phyloP scores from a whole-genome alignment of 345 rosid genomes.

The Rubroshorea leprosula region DNA sequence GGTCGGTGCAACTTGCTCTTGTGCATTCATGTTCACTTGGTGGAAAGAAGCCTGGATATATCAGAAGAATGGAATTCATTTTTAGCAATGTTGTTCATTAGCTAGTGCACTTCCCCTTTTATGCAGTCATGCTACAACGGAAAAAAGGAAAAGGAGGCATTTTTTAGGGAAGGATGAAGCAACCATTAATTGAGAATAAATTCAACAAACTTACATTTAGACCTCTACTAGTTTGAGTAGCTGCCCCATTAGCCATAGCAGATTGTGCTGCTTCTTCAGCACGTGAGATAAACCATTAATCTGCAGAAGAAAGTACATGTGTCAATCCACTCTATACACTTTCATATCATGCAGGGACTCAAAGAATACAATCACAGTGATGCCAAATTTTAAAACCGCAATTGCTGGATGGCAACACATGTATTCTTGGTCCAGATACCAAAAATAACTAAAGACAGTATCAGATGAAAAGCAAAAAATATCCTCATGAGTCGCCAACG shows the following conservation, averaged over 20 bases:
- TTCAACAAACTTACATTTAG: slow-evolving; percentile 40
- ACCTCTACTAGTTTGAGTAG: slow-evolving; percentile 42
- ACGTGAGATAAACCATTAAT: slow-evolving; percentile 65
- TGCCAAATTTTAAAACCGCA: not conserved
- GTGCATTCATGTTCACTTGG: slow-evolving; percentile 35
- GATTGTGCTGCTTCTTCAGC: slow-evolving; percentile 62
- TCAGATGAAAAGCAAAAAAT: not conserved
- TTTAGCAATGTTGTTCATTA: not conserved
- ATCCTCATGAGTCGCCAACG: not conserved
- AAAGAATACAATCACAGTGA: slow-evolving; percentile 12
- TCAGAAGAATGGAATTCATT: not conserved
- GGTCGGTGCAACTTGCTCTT: slow-evolving; percentile 68
- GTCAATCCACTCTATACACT: slow-evolving; percentile 16
- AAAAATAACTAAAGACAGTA: no score
- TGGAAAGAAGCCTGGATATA: slow-evolving; percentile 54
- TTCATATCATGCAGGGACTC: not conserved
- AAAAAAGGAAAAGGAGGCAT: not conserved
- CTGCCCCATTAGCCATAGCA: slow-evolving; percentile 51
- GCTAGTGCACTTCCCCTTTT: not conserved
- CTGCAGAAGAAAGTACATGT: slow-evolving; percentile 30
- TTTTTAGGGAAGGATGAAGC: no score
- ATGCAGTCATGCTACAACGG: not conserved
- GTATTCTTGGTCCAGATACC: not conserved
- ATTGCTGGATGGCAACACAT: not conserved
- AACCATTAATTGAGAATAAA: not conserved